Evolutionary conservation across 1,284 basidiomycete species (phyloP).

Genomic region (Ustilago sp.): DNA sequence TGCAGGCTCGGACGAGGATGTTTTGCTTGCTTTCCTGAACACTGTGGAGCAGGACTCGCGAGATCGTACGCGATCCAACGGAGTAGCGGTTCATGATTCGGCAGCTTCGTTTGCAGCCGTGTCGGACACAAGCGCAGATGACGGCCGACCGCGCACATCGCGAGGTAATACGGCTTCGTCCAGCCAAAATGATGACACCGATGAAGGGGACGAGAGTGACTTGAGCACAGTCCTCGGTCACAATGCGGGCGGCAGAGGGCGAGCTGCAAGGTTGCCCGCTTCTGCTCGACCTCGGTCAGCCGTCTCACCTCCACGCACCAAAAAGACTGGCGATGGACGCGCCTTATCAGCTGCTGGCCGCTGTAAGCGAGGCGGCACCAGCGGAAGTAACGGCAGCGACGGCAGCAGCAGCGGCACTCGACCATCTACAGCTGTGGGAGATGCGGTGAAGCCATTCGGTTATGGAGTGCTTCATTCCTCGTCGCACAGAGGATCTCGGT

Average conservation of each 20-base stretch:
- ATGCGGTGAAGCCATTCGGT: constrained; percentile 45
- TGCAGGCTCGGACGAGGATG: constrained; percentile 23
- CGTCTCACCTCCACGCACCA: background rate
- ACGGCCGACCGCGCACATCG: constrained; percentile 37
- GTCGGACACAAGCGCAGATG: constrained; percentile 7
- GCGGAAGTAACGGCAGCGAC: constrained; percentile 18
- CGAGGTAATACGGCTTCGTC: constrained; percentile 40
- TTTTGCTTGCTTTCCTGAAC: constrained; percentile 37
- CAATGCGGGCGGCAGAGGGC: constrained; percentile 6
- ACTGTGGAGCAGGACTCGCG: constrained; percentile 46
- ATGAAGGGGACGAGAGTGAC: constrained; percentile 12
- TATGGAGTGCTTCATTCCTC: constrained; percentile 13
- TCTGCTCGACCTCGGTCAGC: constrained; percentile 19
- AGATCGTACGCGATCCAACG: constrained; percentile 12
- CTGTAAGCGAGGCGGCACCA: constrained; percentile 16
- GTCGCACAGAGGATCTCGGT: constrained; percentile 11
- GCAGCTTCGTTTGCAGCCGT: background rate
- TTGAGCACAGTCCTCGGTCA: constrained; percentile 3
- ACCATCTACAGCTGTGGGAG: constrained; percentile 37
- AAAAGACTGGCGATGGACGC: background rate
- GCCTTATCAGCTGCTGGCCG: constrained; percentile 18
- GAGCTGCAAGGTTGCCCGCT: constrained; percentile 19
- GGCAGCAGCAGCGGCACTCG: constrained; percentile 21
- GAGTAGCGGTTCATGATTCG: background rate
- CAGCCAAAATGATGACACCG: constrained; percentile 8